These are phyloP conservation scores for Phytophthora capsici DNA, from an alignment of 352 stramenopile genomes.

Conservation along the genomic window DNA sequence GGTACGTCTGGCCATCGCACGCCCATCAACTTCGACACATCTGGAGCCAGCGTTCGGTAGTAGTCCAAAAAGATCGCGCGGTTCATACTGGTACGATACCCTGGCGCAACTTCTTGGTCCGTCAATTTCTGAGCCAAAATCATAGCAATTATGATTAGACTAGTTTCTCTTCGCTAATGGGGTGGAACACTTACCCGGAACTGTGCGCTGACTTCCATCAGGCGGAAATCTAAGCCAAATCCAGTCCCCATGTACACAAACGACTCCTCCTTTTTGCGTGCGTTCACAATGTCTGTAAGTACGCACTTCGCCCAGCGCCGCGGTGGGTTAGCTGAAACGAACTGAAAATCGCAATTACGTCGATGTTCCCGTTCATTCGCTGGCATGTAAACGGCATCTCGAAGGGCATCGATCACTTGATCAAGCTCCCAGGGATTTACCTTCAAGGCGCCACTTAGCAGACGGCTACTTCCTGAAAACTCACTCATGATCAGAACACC, in stretches of 20 bases:
- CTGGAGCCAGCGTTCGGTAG: constrained; percentile 96
- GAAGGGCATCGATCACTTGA: constrained; percentile 74
- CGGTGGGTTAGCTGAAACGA: constrained; percentile 71
- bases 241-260: constrained; percentile 92
- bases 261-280: constrained; percentile 77
- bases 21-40: constrained; percentile 84
- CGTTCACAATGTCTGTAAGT: constrained; percentile 78
- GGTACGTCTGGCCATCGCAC: constrained; percentile 82
- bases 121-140: constrained; percentile 64
- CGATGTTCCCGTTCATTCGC: constrained; percentile 74
- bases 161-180: background rate
- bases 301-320: constrained; percentile 78
- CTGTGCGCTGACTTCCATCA: constrained; percentile 95
- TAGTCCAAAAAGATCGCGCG: constrained; percentile 98
- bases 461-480: constrained; percentile 95
- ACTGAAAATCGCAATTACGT: constrained; percentile 80
- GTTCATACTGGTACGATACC: constrained; percentile 71
- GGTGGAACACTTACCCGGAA: constrained; percentile 71
- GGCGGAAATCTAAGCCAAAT: constrained; percentile 95
- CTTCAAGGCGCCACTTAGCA: constrained; percentile 95
- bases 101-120: constrained; percentile 62
- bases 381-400: constrained; percentile 78
- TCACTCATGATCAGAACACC: constrained; percentile 97
- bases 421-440: constrained; percentile 98
- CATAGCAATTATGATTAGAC: background rate